These are phyloP conservation scores for Chlamydomonas asymmetrica DNA, from an alignment of 139 green algal species.

Conservation along the genomic window DNA sequence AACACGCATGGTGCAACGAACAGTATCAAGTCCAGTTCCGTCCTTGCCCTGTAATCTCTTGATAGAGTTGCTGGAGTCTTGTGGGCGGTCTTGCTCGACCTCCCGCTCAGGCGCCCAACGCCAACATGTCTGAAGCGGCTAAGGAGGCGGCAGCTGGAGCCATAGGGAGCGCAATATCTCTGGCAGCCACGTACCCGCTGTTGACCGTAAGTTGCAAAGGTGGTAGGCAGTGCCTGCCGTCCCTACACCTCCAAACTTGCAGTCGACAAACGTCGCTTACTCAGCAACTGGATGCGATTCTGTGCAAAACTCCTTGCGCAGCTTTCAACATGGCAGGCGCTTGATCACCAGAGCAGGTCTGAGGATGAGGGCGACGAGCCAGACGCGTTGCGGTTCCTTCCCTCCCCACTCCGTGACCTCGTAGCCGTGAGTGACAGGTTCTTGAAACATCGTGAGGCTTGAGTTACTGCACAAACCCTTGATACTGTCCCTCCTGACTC, in stretches of 20 bases:
- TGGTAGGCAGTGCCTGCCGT: background rate
- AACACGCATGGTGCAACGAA: no score
- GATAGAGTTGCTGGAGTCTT: no score
- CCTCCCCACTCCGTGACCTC: background rate
- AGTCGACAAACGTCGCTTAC: no score
- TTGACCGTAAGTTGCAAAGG: conserved; percentile 63
- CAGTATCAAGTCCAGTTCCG: no score
- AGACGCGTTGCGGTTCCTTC: background rate
- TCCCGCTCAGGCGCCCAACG: no score
- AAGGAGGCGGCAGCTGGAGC: conserved; percentile 52
- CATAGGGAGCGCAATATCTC: conserved; percentile 46
- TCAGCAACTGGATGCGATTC: no score
- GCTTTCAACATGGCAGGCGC: conserved; percentile 15
- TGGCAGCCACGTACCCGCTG: conserved; percentile 74
- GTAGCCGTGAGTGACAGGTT: conserved; percentile 6
- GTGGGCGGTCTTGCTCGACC: no score
- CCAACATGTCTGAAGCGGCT: conserved; percentile 28
- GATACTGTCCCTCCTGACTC: background rate
- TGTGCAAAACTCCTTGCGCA: no score
- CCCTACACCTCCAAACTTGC: background rate
- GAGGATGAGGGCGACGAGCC: background rate
- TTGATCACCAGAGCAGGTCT: conserved; percentile 10
- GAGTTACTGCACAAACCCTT: no score
- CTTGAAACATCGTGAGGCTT: no score
- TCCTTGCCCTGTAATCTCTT: no score